Conservation (phyloP, 2,329 filamentous ascomycete genomes). For the Colletotrichum noveboracense region DNA sequence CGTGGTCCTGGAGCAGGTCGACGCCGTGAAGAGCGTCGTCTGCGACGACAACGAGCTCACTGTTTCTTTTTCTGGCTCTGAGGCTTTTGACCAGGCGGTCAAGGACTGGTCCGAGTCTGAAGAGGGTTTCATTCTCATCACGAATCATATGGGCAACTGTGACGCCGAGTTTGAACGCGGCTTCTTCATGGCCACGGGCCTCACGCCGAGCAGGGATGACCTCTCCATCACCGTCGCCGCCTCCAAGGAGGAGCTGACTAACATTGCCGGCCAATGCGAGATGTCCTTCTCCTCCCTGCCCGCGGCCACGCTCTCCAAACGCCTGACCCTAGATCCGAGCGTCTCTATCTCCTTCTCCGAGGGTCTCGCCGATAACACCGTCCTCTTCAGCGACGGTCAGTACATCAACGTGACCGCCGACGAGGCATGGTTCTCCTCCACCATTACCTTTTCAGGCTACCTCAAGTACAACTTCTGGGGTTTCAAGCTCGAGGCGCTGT, state of each 20-base stretch:
- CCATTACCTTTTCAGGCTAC: conserved; percentile 45
- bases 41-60: conserved; percentile 19
- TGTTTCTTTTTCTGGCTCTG: conserved; percentile 22
- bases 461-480: conserved; percentile 43
- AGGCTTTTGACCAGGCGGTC: conserved; percentile 23
- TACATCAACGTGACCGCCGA: conserved; percentile 40
- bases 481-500: conserved; percentile 38
- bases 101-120: conserved; percentile 20
- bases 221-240: conserved; percentile 36
- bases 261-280: conserved; percentile 33
- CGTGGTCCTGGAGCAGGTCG: conserved; percentile 26
- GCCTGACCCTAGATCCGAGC: conserved; percentile 30
- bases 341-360: conserved; percentile 24
- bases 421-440: conserved; percentile 36
- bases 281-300: conserved; percentile 31
- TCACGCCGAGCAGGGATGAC: conserved; percentile 30
- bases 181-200: conserved; percentile 37
- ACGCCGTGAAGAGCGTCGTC: conserved; percentile 18
- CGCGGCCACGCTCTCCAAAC: conserved; percentile 25
- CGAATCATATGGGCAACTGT: conserved; percentile 46
- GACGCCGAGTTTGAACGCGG: conserved; percentile 43
- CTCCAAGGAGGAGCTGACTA: conserved; percentile 34
- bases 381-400: conserved; percentile 31
- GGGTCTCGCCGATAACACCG: conserved; percentile 28
- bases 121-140: conserved; percentile 41